Evolutionary conservation across 2,329 filamentous ascomycete species (phyloP).

Genomic region (Talaromyces albobiverticillius): DNA sequence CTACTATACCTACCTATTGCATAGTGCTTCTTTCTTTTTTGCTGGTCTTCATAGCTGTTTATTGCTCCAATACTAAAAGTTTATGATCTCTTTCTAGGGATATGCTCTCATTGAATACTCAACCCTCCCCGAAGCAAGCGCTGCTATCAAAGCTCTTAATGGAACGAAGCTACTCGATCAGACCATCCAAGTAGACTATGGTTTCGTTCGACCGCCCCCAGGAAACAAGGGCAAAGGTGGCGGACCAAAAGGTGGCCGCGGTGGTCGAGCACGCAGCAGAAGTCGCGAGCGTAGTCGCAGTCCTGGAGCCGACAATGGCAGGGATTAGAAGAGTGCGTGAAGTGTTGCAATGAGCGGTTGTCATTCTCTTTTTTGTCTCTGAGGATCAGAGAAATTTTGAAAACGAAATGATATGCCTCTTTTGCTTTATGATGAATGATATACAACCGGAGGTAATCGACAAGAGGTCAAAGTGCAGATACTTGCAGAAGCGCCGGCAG

Average conservation of each 20-base stretch:
- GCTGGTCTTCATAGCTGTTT: too few species aligned
- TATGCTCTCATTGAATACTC: slow-evolving; percentile 66
- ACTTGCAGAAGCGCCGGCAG: slow-evolving; percentile 10
- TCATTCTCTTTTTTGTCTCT: not conserved
- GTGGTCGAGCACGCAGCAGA: slow-evolving; percentile 39
- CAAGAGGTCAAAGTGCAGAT: not conserved
- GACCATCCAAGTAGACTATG: slow-evolving; percentile 63
- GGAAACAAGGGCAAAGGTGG: slow-evolving; percentile 42
- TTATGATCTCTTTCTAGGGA: slow-evolving; percentile 44
- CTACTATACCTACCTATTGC: not conserved
- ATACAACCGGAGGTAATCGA: not conserved
- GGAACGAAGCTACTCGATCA: slow-evolving; percentile 62
- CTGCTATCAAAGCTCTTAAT: slow-evolving; percentile 61
- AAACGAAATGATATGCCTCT: not conserved
- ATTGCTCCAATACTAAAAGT: not conserved
- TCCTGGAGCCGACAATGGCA: slow-evolving; percentile 27
- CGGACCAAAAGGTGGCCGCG: slow-evolving; percentile 41
- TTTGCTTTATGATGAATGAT: not conserved
- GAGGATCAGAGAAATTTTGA: not conserved
- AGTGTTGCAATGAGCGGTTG: not conserved
- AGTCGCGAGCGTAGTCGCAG: slow-evolving; percentile 48
- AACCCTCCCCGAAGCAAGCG: slow-evolving; percentile 61
- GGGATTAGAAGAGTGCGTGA: slow-evolving; percentile 24
- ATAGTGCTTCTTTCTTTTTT: not conserved
- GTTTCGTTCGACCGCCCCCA: slow-evolving; percentile 61